These are phyloP conservation scores for Adansonia gregorii DNA, from an alignment of 441 rosid genomes.

Conservation along the genomic window DNA sequence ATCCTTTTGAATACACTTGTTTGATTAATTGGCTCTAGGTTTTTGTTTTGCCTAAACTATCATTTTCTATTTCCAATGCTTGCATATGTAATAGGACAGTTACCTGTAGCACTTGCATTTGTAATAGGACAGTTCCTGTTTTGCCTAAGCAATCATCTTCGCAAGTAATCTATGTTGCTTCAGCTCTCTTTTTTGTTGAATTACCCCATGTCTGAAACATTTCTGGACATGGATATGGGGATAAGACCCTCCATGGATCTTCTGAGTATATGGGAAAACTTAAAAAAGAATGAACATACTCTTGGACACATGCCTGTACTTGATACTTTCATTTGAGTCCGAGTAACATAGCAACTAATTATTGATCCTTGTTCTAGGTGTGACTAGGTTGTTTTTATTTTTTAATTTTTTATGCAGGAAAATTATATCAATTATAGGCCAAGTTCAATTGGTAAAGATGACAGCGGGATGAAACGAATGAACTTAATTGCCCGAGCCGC, in stretches of 20 bases:
- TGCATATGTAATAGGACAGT: neutral
- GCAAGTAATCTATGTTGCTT: too few relatives aligned
- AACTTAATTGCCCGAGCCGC: constrained; percentile 84
- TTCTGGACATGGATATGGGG: too few relatives aligned
- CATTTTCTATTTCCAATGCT: neutral
- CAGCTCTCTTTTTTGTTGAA: too few relatives aligned
- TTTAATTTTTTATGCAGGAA: constrained; percentile 60
- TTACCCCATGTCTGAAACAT: too few relatives aligned
- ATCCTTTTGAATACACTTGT: neutral
- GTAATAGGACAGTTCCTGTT: too few relatives aligned
- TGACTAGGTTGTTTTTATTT: constrained; percentile 28
- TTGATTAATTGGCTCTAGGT: neutral
- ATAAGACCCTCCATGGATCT: too few relatives aligned
- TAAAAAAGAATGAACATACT: too few relatives aligned
- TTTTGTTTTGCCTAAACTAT: constrained; percentile 6
- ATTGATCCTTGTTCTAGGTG: neutral
- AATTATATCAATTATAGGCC: constrained; percentile 92
- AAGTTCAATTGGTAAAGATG: constrained; percentile 71
- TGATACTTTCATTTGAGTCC: too few relatives aligned
- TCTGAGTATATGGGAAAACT: too few relatives aligned
- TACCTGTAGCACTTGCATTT: neutral
- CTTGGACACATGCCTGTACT: too few relatives aligned
- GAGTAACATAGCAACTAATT: neutral
- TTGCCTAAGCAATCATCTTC: too few relatives aligned
- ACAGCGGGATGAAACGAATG: constrained; percentile 72